Base-by-base conservation (phyloP, 257 asterid species). In the Primulina huaijiensis region DNA sequence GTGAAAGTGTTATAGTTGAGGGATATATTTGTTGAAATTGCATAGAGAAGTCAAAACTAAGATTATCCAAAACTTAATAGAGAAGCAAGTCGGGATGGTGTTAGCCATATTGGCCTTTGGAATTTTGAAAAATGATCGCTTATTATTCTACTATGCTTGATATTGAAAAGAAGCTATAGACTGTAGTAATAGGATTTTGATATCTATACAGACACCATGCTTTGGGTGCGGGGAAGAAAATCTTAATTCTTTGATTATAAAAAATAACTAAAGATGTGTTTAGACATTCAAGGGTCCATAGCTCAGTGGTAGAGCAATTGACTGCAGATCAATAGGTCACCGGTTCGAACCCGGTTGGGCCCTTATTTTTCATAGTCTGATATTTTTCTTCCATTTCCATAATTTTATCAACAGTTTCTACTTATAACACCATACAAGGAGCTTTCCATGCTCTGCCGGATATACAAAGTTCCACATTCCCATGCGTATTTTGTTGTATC, bases 261-360 rank as follows among this genome's bases (percentile, higher is more conserved):
- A 31, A 4, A 31, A 31, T 5, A 23, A 31, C 6, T 3, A 31
- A 31, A 34, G 8, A 34, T 0, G 7, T 0, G 5, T 2, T 33
- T 1, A 2, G 2, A 9, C 38, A 34, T 34, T 34, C 8, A 23
- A 2, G 90, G 88, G 88, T 85, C 83, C 85, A 86, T 90, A 88
- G 95, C 93, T 90, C 95, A 90, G 95, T 90, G 95, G 93, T 86
- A 88, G 92, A 90, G 95, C 93, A 88, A 81, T 88, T 85, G 87
- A 85, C 90, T 85, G 87, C 87, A 85, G 87, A 85, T 85, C 87
- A 85, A 82, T 74, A 82, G 90, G 90, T 85, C 90, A 82, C 90
- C 84, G 90, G 90, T 85, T 85, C 86, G 87, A 85, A 82, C 81
- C 90, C 87, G 90, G 86, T 81, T 84, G 89, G 82, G 89, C 89